Conservation (phyloP, 805 yeast genomes). For the Yamadazyma tumulicola region DNA sequence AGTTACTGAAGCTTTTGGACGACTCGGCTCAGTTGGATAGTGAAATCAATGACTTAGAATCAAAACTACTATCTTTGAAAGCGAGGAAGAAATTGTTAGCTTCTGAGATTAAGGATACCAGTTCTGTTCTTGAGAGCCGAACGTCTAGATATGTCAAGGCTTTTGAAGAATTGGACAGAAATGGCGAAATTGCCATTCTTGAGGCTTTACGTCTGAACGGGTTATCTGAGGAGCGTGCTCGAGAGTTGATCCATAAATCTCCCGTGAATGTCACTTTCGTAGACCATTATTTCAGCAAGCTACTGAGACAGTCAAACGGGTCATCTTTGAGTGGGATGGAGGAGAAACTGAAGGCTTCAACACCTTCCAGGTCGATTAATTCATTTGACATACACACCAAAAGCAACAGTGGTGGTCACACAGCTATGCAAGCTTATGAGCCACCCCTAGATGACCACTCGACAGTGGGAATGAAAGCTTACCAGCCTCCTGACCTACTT, state of each 20-base stretch:
- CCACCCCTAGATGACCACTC: constrained; percentile 1
- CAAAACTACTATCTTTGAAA: constrained; percentile 27
- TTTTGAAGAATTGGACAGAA: constrained; percentile 34
- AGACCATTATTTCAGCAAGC: constrained; percentile 12
- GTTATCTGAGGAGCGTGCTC: constrained; percentile 15
- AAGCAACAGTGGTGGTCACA: no score
- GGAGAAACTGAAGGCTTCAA: background rate
- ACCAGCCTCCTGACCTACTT: constrained; percentile 4
- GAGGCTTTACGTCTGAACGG: constrained; percentile 24
- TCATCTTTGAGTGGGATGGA: background rate
- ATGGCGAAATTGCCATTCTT: constrained; percentile 34
- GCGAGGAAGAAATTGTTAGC: constrained; percentile 30
- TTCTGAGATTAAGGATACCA: constrained; percentile 41
- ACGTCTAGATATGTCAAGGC: constrained; percentile 42
- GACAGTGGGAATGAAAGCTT: constrained; percentile 18
- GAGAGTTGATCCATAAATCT: constrained; percentile 12
- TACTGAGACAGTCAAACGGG: background rate
- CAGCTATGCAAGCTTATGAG: constrained; percentile 1
- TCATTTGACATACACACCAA: background rate
- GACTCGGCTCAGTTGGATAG: constrained; percentile 29
- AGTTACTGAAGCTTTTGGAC: constrained; percentile 31
- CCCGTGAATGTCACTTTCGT: constrained; percentile 30
- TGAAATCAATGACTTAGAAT: constrained; percentile 39
- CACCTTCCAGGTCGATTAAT: background rate
- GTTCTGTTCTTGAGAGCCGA: constrained; percentile 49